Percentiles rank a stretch among this genome's conserved stretches.
Evolutionary conservation across 306 rosid species (phyloP).

Genomic region (Begonia masoniana): DNA sequence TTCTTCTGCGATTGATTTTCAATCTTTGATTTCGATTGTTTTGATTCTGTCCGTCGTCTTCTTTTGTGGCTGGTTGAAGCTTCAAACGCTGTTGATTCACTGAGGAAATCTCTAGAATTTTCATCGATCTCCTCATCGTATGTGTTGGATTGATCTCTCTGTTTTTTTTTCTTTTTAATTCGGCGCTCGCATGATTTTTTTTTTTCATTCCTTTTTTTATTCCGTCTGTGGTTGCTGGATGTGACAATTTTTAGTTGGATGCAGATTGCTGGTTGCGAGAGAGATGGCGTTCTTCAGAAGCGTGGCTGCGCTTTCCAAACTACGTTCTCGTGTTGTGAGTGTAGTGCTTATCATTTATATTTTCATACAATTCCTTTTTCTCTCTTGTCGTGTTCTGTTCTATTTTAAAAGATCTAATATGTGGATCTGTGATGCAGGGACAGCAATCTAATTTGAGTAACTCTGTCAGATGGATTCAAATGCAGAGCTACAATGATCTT

Average conservation of each 20-base stretch:
- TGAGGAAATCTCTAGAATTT: neutral
- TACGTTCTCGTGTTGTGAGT: slow-evolving; percentile 76
- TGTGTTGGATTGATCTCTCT: neutral
- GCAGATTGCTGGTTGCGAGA: slow-evolving; percentile 9
- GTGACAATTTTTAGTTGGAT: neutral
- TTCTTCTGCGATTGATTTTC: neutral
- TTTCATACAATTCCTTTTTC: neutral
- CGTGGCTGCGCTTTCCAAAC: slow-evolving; percentile 56
- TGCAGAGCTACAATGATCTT: slow-evolving; percentile 46
- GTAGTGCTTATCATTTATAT: neutral
- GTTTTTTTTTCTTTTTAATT: too few species aligned
- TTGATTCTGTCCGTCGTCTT: neutral
- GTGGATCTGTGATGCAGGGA: slow-evolving; percentile 30
- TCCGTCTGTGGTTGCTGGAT: neutral
- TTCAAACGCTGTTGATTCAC: neutral
- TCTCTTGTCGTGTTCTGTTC: neutral
- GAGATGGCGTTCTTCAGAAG: slow-evolving; percentile 54
- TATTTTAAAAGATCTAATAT: neutral
- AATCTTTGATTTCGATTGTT: neutral
- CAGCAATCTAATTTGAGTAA: slow-evolving; percentile 56
- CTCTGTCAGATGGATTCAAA: slow-evolving; percentile 84
- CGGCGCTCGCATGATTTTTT: neutral
- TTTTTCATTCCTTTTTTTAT: neutral
- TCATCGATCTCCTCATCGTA: neutral
- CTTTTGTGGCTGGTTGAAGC: neutral